Evolutionary conservation across 768 basidiomycete genomes (phyloP).

Genomic region (Saitozyma sp.): DNA sequence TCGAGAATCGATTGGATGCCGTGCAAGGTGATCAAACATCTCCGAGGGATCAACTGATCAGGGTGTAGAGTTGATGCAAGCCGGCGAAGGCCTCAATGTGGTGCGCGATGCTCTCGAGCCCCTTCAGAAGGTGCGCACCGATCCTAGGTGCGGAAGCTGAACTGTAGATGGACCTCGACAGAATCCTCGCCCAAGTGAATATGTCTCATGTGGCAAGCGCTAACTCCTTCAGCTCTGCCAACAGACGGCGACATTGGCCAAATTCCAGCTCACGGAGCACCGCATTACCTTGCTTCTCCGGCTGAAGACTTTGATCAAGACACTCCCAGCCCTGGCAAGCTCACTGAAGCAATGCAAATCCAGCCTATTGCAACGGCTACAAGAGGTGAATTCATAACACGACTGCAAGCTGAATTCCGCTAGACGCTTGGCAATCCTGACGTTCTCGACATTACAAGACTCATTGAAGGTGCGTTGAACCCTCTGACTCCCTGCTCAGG

Average conservation of each 20-base stretch:
- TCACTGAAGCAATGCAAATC: slow-evolving; percentile 64
- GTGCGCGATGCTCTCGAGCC: background rate
- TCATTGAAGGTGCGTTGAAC: slow-evolving; percentile 4
- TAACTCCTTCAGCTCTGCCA: slow-evolving; percentile 12
- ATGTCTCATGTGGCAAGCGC: slow-evolving; percentile 54
- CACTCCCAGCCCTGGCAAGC: slow-evolving; percentile 64
- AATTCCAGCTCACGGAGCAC: slow-evolving; percentile 10
- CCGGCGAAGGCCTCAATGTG: background rate
- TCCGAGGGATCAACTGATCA: background rate
- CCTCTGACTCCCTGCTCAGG: background rate
- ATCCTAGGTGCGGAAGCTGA: slow-evolving; percentile 57
- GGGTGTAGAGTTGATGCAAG: slow-evolving; percentile 14
- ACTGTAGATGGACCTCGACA: slow-evolving; percentile 77
- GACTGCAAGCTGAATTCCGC: background rate
- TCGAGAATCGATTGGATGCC: slow-evolving; percentile 70
- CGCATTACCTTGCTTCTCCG: slow-evolving; percentile 62
- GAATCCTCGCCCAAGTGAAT: slow-evolving; percentile 61
- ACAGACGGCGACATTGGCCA: slow-evolving; percentile 5
- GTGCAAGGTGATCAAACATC: slow-evolving; percentile 65
- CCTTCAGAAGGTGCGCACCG: slow-evolving; percentile 55
- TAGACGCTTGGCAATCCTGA: slow-evolving; percentile 4
- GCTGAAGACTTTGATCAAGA: slow-evolving; percentile 66
- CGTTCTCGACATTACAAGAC: background rate
- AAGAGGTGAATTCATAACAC: slow-evolving; percentile 56
- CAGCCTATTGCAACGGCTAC: slow-evolving; percentile 64